Percentiles rank a stretch among this genome's conserved stretches.
Conservation (phyloP, 495 filamentous ascomycete species). For the Xylaria telfairii region DNA sequence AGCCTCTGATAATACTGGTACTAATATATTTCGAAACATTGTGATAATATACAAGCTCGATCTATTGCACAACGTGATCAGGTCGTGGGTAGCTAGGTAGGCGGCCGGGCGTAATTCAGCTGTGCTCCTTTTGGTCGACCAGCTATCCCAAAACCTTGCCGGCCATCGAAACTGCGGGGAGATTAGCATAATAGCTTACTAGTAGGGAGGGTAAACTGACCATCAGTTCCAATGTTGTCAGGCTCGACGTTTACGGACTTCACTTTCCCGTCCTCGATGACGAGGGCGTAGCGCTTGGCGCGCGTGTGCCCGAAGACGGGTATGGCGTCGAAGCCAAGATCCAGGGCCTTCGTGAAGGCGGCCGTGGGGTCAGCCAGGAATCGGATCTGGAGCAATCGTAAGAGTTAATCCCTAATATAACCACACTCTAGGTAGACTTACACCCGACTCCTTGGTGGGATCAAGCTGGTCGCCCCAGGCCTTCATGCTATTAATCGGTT, state of each 20-base stretch:
- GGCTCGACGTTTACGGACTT: constrained; percentile 81
- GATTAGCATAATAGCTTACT: background rate
- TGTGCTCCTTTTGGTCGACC: background rate
- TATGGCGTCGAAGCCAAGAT: constrained; percentile 80
- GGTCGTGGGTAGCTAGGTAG: background rate
- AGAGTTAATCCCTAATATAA: background rate
- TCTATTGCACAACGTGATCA: constrained; percentile 17
- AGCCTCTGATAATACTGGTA: background rate
- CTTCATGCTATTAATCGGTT: constrained; percentile 68
- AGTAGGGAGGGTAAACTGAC: constrained; percentile 52
- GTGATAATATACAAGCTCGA: background rate
- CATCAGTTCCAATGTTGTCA: constrained; percentile 88
- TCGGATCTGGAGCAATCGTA: constrained; percentile 59
- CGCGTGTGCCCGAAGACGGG: constrained; percentile 85
- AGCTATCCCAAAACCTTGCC: constrained; percentile 72
- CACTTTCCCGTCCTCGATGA: constrained; percentile 79
- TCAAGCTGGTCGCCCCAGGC: constrained; percentile 81
- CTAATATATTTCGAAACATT: background rate
- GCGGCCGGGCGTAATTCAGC: background rate
- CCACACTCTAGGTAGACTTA: constrained; percentile 52
- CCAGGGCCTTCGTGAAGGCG: constrained; percentile 82
- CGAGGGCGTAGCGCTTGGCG: constrained; percentile 87
- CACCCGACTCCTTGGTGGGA: constrained; percentile 71
- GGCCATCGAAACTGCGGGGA: constrained; percentile 65
- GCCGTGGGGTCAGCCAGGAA: constrained; percentile 90